Evolutionary conservation across 148 eudicot genomes (phyloP), one percentile per base, ranked within the genome.

Genomic region (Chenopodium berlandieri): DNA sequence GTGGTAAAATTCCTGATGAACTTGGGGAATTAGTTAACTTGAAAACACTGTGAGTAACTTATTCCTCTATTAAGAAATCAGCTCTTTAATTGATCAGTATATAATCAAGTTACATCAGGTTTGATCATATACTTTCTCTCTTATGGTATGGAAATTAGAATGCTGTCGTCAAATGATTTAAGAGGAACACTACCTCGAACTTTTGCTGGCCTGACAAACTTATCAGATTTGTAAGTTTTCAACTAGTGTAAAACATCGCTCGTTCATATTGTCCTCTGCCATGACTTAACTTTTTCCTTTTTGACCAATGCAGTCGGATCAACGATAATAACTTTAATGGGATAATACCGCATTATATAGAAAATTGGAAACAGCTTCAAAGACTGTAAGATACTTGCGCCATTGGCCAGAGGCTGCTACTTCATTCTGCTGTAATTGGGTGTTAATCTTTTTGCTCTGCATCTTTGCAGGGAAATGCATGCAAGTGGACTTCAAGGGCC

Each of bases 401-500:
- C 74, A 30, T 75, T 75, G 79, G 75, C 40, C 32, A 54, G 30
- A 79, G 56, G 63, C 60, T 40, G 63, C 67, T 32, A 54, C 23
- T 74, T 27, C n/a, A 20, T 52, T 7, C 31, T 80, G 25, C 66
- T 68, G 32, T 63, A 56, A 7, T 72, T 52, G 12, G 48, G 12
- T 56, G 77, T 50, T 31, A 56, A 63, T 71, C 19, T 77, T 12
- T 37, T 84, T 76, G 47, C 14, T 67, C 56, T 83, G 34, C 64
- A 31, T 84, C 48, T 71, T 83, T 86, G 76, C 88, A 93, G 97
- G 85, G 97, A 93, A 84, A 88, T 93, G 92, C 83, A 77, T n/a
- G 92, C 89, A 67, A 91, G 93, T 83, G 97, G 97, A 83, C 82
- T 93, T 71, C 83, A 78, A 58, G 97, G 97, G 68, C 94, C 94